Conservation (phyloP, 768 basidiomycete species). For the Leccinum olivaceopallidum region DNA sequence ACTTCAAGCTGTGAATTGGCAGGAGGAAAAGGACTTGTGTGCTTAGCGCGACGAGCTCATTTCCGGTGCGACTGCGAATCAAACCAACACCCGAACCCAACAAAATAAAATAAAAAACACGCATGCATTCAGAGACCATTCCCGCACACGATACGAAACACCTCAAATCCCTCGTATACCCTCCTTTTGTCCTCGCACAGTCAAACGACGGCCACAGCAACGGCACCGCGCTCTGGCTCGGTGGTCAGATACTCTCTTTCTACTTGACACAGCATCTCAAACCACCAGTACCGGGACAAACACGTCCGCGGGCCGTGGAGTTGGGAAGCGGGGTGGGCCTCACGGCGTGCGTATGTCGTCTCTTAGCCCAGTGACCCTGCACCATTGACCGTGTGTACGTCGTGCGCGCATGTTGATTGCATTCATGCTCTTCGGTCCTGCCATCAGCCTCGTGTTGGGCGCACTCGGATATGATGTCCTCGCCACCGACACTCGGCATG, state of each 20-base stretch:
- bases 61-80: constrained; percentile 19
- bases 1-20: background rate
- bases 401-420: constrained; percentile 3
- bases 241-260: constrained; percentile 69
- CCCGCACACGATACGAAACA: constrained; percentile 73
- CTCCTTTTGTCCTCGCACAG: constrained; percentile 54
- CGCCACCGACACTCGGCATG: constrained; percentile 70
- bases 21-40: background rate
- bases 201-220: constrained; percentile 63
- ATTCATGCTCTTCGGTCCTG: constrained; percentile 3
- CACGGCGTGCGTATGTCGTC: constrained; percentile 56
- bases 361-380: constrained; percentile 1
- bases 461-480: constrained; percentile 75
- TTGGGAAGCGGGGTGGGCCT: constrained; percentile 84
- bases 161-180: constrained; percentile 44
- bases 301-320: constrained; percentile 57
- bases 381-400: constrained; percentile 1
- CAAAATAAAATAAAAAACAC: background rate
- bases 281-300: constrained; percentile 3
- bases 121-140: constrained; percentile 3
- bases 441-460: constrained; percentile 56
- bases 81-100: background rate
- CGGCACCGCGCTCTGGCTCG: constrained; percentile 85
- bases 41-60: constrained; percentile 23
- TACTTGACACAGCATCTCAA: constrained; percentile 51